A percentile compares a stretch with the other conserved stretches of the same genome.
These are phyloP conservation scores for Raphanus sativus DNA, from an alignment of 345 rosid genomes.

Conservation along the genomic window DNA sequence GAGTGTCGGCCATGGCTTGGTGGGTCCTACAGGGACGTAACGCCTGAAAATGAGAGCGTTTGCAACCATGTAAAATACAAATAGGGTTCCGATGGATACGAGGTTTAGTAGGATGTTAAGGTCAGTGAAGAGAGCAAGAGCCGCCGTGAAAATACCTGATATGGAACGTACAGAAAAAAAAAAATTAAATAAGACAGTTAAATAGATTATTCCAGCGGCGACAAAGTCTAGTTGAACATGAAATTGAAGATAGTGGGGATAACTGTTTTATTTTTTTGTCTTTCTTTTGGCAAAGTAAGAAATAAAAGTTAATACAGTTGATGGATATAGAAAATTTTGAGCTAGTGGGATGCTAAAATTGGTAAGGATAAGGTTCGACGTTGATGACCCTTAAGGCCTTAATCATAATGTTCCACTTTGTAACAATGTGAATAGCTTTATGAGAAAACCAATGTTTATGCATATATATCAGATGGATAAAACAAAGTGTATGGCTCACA, in stretches of 20 bases:
- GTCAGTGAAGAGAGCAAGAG: slow-evolving; percentile 76
- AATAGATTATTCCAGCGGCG: background rate
- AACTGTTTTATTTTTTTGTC: no score
- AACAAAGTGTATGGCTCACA: background rate
- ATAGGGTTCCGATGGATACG: slow-evolving; percentile 87
- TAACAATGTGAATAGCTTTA: background rate
- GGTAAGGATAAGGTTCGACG: slow-evolving; percentile 30
- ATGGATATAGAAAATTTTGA: slow-evolving; percentile 10
- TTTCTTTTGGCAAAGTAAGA: background rate
- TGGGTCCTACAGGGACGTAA: slow-evolving; percentile 62
- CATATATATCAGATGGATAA: background rate
- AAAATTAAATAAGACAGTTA: slow-evolving; percentile 1
- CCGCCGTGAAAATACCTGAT: slow-evolving; percentile 84
- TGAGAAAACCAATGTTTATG: background rate
- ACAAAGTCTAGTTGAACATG: slow-evolving; percentile 5
- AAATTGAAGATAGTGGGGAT: background rate
- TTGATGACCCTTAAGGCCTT: background rate
- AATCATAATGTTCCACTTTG: background rate
- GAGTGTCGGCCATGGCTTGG: slow-evolving; percentile 71
- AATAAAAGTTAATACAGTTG: slow-evolving; percentile 8
- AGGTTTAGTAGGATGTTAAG: slow-evolving; percentile 72
- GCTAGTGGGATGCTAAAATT: slow-evolving; percentile 28
- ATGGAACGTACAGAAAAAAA: background rate
- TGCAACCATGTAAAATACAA: slow-evolving; percentile 95
- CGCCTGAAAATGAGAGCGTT: slow-evolving; percentile 83